phyloP scores from a whole-genome alignment of 2,329 filamentous ascomycete species.

The Helotiales sp. region DNA sequence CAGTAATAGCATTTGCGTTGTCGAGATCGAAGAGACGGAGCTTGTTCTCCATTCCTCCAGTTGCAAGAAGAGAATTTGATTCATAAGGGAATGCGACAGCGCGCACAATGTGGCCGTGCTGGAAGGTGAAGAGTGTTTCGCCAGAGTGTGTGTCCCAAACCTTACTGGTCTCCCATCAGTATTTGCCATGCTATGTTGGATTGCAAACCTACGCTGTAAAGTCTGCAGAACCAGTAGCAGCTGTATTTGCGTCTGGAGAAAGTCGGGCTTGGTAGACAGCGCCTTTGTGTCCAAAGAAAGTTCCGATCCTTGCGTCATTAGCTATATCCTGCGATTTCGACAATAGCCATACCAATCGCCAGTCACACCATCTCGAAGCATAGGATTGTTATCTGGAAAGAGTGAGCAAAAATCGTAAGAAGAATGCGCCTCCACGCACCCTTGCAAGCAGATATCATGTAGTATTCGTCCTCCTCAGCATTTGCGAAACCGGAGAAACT shows the following conservation, averaged over 20 bases:
- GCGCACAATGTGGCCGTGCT: slow-evolving; percentile 94
- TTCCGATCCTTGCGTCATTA: slow-evolving; percentile 69
- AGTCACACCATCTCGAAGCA: slow-evolving; percentile 94
- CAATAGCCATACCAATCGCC: slow-evolving; percentile 73
- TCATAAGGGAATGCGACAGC: slow-evolving; percentile 87
- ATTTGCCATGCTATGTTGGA: background rate
- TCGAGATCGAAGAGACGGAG: slow-evolving; percentile 89
- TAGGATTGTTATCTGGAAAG: slow-evolving; percentile 85
- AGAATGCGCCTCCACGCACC: slow-evolving; percentile 39
- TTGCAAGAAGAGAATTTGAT: slow-evolving; percentile 81
- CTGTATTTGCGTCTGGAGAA: slow-evolving; percentile 82
- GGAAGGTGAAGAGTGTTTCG: slow-evolving; percentile 80
- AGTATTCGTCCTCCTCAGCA: slow-evolving; percentile 63
- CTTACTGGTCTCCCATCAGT: slow-evolving; percentile 60
- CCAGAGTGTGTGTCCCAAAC: slow-evolving; percentile 97
- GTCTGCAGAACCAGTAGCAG: slow-evolving; percentile 92
- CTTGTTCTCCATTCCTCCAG: slow-evolving; percentile 95
- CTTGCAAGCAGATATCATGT: slow-evolving; percentile 74
- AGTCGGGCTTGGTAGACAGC: slow-evolving; percentile 95
- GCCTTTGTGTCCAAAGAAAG: slow-evolving; percentile 96
- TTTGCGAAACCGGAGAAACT: slow-evolving; percentile 63
- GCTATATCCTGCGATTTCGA: background rate
- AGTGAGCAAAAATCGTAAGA: slow-evolving; percentile 10
- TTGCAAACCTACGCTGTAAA: slow-evolving; percentile 75
- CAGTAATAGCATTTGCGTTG: slow-evolving; percentile 40